Conservation (phyloP, 768 basidiomycete species). For the Paxillus ammoniavirescens region DNA sequence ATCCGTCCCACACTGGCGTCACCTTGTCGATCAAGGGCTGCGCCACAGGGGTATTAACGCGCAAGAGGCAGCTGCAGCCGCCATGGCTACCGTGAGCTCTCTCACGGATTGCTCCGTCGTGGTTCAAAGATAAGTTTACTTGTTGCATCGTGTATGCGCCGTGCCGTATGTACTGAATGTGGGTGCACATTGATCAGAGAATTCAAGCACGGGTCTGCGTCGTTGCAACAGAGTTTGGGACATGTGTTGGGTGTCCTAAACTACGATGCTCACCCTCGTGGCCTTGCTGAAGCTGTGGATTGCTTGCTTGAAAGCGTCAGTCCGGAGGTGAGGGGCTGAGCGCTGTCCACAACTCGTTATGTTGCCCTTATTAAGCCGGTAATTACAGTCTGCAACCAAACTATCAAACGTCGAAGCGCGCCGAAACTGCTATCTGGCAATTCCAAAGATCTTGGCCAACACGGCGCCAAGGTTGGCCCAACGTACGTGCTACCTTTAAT, state of each 20-base stretch:
- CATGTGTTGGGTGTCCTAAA: constrained; percentile 66
- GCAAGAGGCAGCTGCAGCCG: constrained; percentile 75
- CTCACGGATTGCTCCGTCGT: constrained; percentile 62
- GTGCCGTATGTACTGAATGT: constrained; percentile 16
- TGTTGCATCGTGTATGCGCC: constrained; percentile 7
- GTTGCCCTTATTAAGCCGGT: constrained; percentile 15
- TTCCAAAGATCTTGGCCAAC: constrained; percentile 46
- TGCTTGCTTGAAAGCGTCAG: constrained; percentile 63
- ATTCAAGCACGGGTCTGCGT: constrained; percentile 47
- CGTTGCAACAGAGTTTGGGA: constrained; percentile 72
- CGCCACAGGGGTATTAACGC: constrained; percentile 62
- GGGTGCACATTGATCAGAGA: constrained; percentile 62
- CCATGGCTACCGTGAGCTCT: constrained; percentile 67
- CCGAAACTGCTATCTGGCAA: constrained; percentile 48
- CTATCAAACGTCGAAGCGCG: constrained; percentile 56
- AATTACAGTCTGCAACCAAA: constrained; percentile 31
- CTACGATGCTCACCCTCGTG: constrained; percentile 56
- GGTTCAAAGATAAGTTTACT: constrained; percentile 69
- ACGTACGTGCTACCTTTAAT: constrained; percentile 39
- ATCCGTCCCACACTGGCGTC: constrained; percentile 60
- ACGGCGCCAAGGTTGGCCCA: constrained; percentile 41
- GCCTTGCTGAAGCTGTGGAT: constrained; percentile 49
- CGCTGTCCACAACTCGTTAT: constrained; percentile 21
- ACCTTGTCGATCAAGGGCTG: constrained; percentile 67
- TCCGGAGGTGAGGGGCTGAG: constrained; percentile 43